phyloP scores from a whole-genome alignment of 1,284 basidiomycete species.

The Lentinus polychrous region DNA sequence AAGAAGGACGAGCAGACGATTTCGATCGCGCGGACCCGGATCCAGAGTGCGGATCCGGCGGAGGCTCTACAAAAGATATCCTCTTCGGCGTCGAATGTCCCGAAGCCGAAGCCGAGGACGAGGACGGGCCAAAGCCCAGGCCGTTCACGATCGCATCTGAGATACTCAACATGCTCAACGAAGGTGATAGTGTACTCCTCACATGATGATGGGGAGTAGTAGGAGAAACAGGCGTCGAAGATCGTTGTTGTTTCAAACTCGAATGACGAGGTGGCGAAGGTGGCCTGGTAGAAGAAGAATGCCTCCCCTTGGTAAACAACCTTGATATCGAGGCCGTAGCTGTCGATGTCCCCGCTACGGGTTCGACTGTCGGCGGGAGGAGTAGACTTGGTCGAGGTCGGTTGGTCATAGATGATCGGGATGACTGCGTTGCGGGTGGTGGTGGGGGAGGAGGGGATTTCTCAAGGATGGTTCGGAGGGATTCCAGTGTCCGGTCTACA shows the following conservation, averaged over 20 bases:
- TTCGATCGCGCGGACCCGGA: background rate
- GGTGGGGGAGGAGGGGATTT: conserved; percentile 27
- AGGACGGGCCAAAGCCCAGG: conserved; percentile 15
- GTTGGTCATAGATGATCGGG: conserved; percentile 14
- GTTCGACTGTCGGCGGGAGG: conserved; percentile 37
- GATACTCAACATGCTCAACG: conserved; percentile 23
- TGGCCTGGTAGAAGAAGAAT: conserved; percentile 27
- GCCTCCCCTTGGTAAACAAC: conserved; percentile 46
- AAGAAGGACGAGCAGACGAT: background rate
- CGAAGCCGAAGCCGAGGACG: conserved; percentile 15
- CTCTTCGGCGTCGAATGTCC: conserved; percentile 60
- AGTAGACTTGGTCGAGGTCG: conserved; percentile 26
- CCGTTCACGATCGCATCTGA: conserved; percentile 21
- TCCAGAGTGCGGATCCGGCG: conserved; percentile 32
- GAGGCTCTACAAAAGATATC: conserved; percentile 69
- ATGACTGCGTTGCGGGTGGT: conserved; percentile 14
- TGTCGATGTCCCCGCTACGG: conserved; percentile 52
- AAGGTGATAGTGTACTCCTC: conserved; percentile 17
- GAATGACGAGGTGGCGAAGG: conserved; percentile 28
- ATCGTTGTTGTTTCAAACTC: conserved; percentile 35
- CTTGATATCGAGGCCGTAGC: conserved; percentile 70
- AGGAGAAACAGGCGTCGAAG: conserved; percentile 33
- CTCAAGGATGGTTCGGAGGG: conserved; percentile 62
- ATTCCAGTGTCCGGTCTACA: conserved; percentile 51
- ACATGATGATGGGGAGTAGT: conserved; percentile 1